Evolutionary conservation across 768 basidiomycete genomes (phyloP).

Genomic region (Rhizopogon rudus): DNA sequence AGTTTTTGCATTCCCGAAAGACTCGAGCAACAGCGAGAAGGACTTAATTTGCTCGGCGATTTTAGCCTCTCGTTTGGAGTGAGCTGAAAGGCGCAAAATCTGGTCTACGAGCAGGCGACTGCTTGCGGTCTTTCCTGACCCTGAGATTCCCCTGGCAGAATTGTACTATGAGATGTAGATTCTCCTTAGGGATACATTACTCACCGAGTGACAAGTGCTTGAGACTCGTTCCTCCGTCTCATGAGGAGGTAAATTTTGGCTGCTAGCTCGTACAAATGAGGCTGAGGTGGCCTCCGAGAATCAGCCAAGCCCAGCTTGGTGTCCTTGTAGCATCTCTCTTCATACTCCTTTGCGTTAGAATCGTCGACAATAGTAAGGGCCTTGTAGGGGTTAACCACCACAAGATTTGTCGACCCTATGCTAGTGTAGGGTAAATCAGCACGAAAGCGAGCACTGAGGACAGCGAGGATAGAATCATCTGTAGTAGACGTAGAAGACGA

Average conservation of each 20-base stretch:
- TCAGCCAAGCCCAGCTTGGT: constrained; percentile 36
- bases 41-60: constrained; percentile 54
- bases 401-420: constrained; percentile 41
- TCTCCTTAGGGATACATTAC: constrained; percentile 17
- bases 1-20: constrained; percentile 67
- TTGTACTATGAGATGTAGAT: constrained; percentile 2
- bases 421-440: constrained; percentile 53
- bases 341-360: constrained; percentile 52
- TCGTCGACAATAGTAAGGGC: constrained; percentile 53
- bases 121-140: constrained; percentile 55
- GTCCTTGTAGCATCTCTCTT: constrained; percentile 50
- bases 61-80: constrained; percentile 47
- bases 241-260: constrained; percentile 55
- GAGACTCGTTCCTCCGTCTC: constrained; percentile 48
- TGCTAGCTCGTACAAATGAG: constrained; percentile 61
- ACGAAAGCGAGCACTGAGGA: constrained; percentile 54
- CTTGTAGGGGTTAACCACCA: constrained; percentile 60
- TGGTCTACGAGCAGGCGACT: constrained; percentile 51
- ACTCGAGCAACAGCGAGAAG: constrained; percentile 49
- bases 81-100: constrained; percentile 54
- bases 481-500: constrained; percentile 32
- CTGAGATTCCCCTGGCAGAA: constrained; percentile 52
- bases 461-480: constrained; percentile 51
- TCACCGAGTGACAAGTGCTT: constrained; percentile 54
- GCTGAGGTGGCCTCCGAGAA: constrained; percentile 39